Base-by-base conservation (phyloP, 2,329 filamentous ascomycete species). In the Penicillium thymicola region DNA sequence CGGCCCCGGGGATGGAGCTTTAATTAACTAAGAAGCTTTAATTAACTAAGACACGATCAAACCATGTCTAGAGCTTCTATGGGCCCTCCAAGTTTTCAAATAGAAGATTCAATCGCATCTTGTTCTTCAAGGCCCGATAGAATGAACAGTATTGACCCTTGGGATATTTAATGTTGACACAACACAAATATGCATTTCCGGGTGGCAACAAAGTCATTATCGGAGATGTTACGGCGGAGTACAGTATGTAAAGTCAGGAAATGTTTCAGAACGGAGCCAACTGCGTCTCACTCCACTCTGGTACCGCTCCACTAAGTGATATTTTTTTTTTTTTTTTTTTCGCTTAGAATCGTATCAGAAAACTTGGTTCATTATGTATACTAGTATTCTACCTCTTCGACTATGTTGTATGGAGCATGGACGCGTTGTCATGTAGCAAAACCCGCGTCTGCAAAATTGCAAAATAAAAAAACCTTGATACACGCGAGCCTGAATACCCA, bases 181-280 rank as follows among this genome's bases (percentile, higher is more conserved):
- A 10, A 46, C 25, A 21, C 30, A 28, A 16, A 9, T 21, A 3
- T 44, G 18, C 21, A 16, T 5, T 44, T 37, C 16, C 38, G 9
- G 34, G 27, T 55, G 52, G 52, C 52, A 49, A 55, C 40, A 52
- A 55, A 27, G 47, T 28, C 13, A 46, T 34, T 46, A 23, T 55
- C 5, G 21, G 27, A 34, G 34, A 45, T 10, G 40, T 48, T 54
- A 50, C 25, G 25, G 25, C 25, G 25, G 25, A 25, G 25, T 25
- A 25, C 54, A 42, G 40, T 27, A 43, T 37, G 50, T 37, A 54
- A 48, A 48, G 11, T 55, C 44, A 23, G 45, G 32, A 44, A 52
- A 55, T 55, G 55, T 58, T 58, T 55, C 55, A 57, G 54, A 54
- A 47, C 49, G 37, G 36, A 30, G 25, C 41, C 36, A 23, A 46